These are phyloP conservation scores for Danielia oregonensis DNA, from an alignment of 805 yeast species.

Conservation along the genomic window DNA sequence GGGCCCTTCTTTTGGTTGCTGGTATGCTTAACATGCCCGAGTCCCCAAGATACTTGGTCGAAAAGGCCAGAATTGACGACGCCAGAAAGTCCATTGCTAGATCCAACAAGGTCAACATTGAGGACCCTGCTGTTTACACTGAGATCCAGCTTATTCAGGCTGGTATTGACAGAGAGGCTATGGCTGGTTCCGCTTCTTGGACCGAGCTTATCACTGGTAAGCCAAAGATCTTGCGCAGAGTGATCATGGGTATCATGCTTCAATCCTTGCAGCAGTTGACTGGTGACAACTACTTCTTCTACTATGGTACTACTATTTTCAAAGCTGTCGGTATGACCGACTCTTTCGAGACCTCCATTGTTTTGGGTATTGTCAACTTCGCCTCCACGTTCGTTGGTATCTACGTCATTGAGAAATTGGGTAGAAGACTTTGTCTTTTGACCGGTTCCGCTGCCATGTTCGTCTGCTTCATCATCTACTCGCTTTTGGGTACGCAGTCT, in stretches of 20 bases:
- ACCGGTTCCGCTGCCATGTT: conserved; percentile 53
- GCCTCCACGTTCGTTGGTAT: conserved; percentile 52
- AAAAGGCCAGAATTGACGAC: conserved; percentile 44
- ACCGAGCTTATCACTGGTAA: conserved; percentile 56
- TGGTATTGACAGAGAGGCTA: conserved; percentile 56
- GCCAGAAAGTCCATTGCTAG: conserved; percentile 52
- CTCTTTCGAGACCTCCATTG: conserved; percentile 54
- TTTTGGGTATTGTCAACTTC: conserved; percentile 54
- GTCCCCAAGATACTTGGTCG: conserved; percentile 62
- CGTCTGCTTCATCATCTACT: conserved; percentile 54
- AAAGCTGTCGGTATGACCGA: conserved; percentile 46
- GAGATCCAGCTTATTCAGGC: conserved; percentile 54
- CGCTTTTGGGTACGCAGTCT: conserved; percentile 55
- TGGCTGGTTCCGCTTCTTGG: conserved; percentile 69
- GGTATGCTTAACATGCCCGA: conserved; percentile 64
- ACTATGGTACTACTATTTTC: conserved; percentile 57
- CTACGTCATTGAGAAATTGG: conserved; percentile 46
- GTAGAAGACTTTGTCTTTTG: conserved; percentile 50
- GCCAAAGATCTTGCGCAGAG: conserved; percentile 56
- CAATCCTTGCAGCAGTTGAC: conserved; percentile 49
- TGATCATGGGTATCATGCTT: conserved; percentile 53
- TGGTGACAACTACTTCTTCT: conserved; percentile 61
- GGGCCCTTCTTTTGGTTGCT: conserved; percentile 44
- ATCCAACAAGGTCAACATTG: conserved; percentile 52
- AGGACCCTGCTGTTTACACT: conserved; percentile 50